These are phyloP conservation scores for Solanum hybrid DNA, from an alignment of 305 asterid genomes.

Conservation along the genomic window DNA sequence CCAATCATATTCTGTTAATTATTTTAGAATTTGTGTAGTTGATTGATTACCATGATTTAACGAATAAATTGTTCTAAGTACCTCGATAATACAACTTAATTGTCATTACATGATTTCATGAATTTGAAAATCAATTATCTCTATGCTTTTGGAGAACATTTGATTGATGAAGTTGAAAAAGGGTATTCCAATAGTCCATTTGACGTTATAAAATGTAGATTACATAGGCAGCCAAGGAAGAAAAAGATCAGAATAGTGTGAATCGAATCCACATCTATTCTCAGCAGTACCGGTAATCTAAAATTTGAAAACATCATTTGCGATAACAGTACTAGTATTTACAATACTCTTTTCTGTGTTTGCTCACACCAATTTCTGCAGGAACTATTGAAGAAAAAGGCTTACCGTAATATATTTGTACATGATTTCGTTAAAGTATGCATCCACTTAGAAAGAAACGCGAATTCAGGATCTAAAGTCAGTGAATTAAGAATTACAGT, in stretches of 20 bases:
- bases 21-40: not conserved
- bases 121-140: not conserved
- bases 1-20: not conserved
- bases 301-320: not conserved
- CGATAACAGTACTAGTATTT: not conserved
- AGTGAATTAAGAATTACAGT: not conserved
- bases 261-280: not conserved
- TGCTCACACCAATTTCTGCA: not conserved
- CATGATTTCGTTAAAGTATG: not conserved
- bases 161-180: not conserved
- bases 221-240: not conserved
- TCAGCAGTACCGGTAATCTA: not conserved
- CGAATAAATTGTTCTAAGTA: not conserved
- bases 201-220: not conserved
- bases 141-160: not conserved
- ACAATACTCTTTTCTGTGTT: not conserved
- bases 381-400: too few relatives aligned
- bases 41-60: not conserved
- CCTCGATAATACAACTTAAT: not conserved
- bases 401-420: not conserved
- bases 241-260: not conserved
- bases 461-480: not conserved
- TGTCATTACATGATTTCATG: not conserved
- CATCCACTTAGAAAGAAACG: not conserved
- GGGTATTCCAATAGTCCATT: not conserved